Conservation (phyloP, 768 basidiomycete genomes). For the Leccinum disarticulatum region DNA sequence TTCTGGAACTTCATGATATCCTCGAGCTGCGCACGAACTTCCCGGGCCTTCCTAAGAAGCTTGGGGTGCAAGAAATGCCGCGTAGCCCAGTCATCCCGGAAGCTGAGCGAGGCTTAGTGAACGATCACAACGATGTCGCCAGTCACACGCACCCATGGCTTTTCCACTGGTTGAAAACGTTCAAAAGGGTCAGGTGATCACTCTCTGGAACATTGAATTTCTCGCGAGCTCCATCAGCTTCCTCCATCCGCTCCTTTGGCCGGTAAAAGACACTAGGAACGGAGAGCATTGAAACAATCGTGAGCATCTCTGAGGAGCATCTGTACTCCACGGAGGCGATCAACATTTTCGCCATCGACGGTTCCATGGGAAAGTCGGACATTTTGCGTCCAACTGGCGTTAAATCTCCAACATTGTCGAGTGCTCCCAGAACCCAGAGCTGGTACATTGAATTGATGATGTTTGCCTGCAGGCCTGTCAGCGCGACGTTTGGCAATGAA, state of each 20-base stretch:
- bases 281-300: conserved; percentile 98
- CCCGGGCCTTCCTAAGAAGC: conserved; percentile 88
- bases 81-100: conserved; percentile 92
- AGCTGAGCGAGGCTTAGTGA: conserved; percentile 44
- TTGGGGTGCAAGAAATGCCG: conserved; percentile 97
- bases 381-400: conserved; percentile 92
- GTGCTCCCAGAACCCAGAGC: conserved; percentile 96
- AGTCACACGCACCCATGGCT: conserved; percentile 69
- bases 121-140: neutral
- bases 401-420: conserved; percentile 97
- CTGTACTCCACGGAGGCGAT: conserved; percentile 86
- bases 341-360: conserved; percentile 98
- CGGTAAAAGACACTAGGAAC: conserved; percentile 98
- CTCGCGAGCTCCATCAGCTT: conserved; percentile 95
- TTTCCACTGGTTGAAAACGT: conserved; percentile 99
- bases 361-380: conserved; percentile 99
- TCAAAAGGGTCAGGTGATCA: conserved; percentile 92
- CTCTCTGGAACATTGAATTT: conserved; percentile 99
- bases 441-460: conserved; percentile 99
- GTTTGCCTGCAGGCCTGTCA: conserved; percentile 61
- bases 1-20: conserved; percentile 99
- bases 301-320: conserved; percentile 95
- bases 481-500: neutral
- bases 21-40: conserved; percentile 93
- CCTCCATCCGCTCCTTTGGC: conserved; percentile 96